Evolutionary conservation across 1,139 yeast species (phyloP).

Genomic region (Geotrichum siamense): DNA sequence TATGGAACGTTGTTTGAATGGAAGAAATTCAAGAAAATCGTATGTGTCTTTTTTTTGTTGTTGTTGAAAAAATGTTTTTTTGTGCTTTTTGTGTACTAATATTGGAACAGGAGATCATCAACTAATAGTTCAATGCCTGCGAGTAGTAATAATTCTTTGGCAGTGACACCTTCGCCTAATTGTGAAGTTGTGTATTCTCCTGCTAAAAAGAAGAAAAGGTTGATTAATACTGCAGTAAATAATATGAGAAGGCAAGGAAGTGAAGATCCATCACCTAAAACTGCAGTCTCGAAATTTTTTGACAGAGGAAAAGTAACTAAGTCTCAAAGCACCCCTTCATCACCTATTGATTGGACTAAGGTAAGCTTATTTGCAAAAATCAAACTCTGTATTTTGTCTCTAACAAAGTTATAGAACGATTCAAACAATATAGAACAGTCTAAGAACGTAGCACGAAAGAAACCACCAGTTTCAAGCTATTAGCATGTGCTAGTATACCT

Average conservation of each 20-base stretch:
- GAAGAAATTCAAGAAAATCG: conserved; percentile 32
- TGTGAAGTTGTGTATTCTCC: conserved; percentile 19
- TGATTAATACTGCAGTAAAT: neutral
- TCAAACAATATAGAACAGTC: conserved; percentile 1
- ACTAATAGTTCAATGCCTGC: conserved; percentile 12
- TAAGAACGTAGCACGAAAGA: conserved; percentile 6
- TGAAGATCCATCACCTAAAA: conserved; percentile 24
- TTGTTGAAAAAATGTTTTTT: neutral
- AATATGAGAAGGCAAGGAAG: conserved; percentile 14
- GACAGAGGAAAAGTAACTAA: conserved; percentile 9
- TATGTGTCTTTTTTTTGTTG: neutral
- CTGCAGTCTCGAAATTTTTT: conserved; percentile 28
- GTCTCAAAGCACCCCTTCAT: conserved; percentile 11
- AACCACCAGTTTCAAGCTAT: conserved; percentile 10
- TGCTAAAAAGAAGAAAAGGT: conserved; percentile 16
- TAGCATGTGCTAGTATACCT: conserved; percentile 3
- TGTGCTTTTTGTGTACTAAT: neutral
- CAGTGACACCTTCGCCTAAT: conserved; percentile 19
- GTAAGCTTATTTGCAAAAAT: conserved; percentile 11
- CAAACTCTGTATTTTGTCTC: neutral
- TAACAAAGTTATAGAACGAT: conserved; percentile 4
- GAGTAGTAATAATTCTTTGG: conserved; percentile 21
- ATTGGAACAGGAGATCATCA: neutral
- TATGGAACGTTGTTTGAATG: conserved; percentile 76
- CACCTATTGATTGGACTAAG: conserved; percentile 15